These are phyloP conservation scores for Hypoxylon rickii DNA, from an alignment of 495 filamentous ascomycete species.

Conservation along the genomic window DNA sequence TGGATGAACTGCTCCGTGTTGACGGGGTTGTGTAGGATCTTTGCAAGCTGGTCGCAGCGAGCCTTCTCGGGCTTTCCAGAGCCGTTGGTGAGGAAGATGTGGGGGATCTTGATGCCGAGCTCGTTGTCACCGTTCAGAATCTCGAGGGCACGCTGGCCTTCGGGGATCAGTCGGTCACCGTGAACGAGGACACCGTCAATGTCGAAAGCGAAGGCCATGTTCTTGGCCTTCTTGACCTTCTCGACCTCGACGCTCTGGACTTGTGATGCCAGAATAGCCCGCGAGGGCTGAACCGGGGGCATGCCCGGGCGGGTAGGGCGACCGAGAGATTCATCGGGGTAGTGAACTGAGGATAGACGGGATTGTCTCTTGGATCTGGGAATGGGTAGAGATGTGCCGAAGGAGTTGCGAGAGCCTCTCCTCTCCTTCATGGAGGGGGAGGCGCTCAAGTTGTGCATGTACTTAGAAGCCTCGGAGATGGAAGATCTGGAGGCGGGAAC, in stretches of 20 bases:
- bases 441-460: slow-evolving; percentile 75
- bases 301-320: slow-evolving; percentile 50
- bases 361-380: slow-evolving; percentile 72
- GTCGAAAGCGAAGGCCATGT: slow-evolving; percentile 71
- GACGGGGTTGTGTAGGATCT: slow-evolving; percentile 61
- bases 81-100: slow-evolving; percentile 72
- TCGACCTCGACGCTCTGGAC: slow-evolving; percentile 72
- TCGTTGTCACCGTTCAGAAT: slow-evolving; percentile 71
- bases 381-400: slow-evolving; percentile 77
- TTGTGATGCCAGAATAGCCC: slow-evolving; percentile 72
- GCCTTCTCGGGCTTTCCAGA: slow-evolving; percentile 65
- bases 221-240: slow-evolving; percentile 67
- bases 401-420: slow-evolving; percentile 76
- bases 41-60: slow-evolving; percentile 61
- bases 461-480: slow-evolving; percentile 67
- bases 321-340: slow-evolving; percentile 45
- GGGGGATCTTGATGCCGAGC: slow-evolving; percentile 71
- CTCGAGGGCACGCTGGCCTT: slow-evolving; percentile 61
- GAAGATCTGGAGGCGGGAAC: slow-evolving; percentile 72
- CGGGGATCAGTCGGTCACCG: slow-evolving; percentile 65
- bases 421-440: slow-evolving; percentile 69
- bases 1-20: slow-evolving; percentile 70
- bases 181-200: slow-evolving; percentile 71
- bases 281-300: slow-evolving; percentile 57
- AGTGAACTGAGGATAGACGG: slow-evolving; percentile 60